Percentiles rank a stretch among this genome's conserved stretches.
Evolutionary conservation across 1,139 yeast genomes (phyloP).

Genomic region (Geotrichum armillariae): DNA sequence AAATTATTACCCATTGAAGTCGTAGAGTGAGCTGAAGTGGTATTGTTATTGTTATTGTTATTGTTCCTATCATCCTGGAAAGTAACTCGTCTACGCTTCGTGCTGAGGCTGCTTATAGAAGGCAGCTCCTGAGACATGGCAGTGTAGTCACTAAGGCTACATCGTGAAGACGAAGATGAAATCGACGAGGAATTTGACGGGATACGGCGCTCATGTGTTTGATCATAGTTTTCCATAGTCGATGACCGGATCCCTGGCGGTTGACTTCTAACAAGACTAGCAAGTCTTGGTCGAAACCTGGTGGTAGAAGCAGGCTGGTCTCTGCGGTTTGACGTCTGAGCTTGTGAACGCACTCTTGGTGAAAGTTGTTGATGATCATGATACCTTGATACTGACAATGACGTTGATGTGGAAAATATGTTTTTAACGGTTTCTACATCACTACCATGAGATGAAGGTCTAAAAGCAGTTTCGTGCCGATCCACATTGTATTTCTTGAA

Average conservation of each 20-base stretch:
- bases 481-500: neutral
- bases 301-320: neutral
- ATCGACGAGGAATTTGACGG: neutral
- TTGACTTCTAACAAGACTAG: neutral
- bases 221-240: neutral
- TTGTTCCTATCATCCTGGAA: too few species aligned
- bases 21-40: neutral
- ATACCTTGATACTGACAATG: neutral
- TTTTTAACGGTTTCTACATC: neutral
- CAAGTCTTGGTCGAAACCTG: neutral
- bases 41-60: neutral
- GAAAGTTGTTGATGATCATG: neutral
- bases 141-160: neutral
- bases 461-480: too few species aligned
- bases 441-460: neutral
- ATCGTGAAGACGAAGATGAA: neutral
- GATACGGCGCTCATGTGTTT: neutral
- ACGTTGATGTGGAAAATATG: neutral
- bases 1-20: neutral
- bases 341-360: neutral
- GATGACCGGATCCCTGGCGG: neutral
- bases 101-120: neutral
- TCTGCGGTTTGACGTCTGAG: neutral
- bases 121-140: slow-evolving; percentile 9
- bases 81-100: neutral